Evolutionary conservation across 2,329 filamentous ascomycete genomes (phyloP).

Genomic region (Colletotrichum euphorbiae): DNA sequence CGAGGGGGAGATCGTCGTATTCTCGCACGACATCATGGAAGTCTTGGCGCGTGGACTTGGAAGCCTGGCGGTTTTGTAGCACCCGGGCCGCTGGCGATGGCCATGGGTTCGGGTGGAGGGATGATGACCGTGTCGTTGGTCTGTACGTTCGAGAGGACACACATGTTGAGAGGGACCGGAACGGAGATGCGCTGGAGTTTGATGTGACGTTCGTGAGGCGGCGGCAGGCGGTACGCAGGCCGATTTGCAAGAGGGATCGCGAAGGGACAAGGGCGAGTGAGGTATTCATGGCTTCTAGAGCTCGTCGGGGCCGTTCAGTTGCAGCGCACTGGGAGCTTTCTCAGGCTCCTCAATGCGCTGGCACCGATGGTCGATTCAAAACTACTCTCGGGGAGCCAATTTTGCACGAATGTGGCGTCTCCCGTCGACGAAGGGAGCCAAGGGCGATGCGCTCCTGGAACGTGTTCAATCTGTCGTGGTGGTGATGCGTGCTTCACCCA

Average conservation of each 20-base stretch:
- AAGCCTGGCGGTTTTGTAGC: not conserved
- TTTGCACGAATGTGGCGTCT: not conserved
- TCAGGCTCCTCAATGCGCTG: slow-evolving; percentile 33
- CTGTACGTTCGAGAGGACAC: slow-evolving; percentile 3
- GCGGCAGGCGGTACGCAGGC: slow-evolving; percentile 27
- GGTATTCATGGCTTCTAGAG: slow-evolving; percentile 38
- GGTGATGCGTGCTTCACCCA: not conserved
- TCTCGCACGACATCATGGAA: slow-evolving; percentile 54
- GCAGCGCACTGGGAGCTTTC: slow-evolving; percentile 30
- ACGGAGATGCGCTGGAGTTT: not conserved
- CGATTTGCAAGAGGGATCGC: slow-evolving; percentile 33
- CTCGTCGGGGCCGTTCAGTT: slow-evolving; percentile 6
- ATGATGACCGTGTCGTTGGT: slow-evolving; percentile 24
- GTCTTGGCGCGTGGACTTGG: slow-evolving; percentile 34
- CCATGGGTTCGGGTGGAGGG: slow-evolving; percentile 11
- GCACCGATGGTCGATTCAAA: not conserved
- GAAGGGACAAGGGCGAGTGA: slow-evolving; percentile 35
- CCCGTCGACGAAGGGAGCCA: not conserved
- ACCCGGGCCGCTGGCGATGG: slow-evolving; percentile 24
- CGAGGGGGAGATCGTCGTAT: slow-evolving; percentile 68
- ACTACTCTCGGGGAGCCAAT: not conserved
- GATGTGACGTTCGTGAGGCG: not conserved
- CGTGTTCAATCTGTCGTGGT: not conserved
- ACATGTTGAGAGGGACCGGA: slow-evolving; percentile 28
- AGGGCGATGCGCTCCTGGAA: not conserved